Conservation (phyloP, 2,329 filamentous ascomycete genomes). For the Incumbomyces delicatus region DNA sequence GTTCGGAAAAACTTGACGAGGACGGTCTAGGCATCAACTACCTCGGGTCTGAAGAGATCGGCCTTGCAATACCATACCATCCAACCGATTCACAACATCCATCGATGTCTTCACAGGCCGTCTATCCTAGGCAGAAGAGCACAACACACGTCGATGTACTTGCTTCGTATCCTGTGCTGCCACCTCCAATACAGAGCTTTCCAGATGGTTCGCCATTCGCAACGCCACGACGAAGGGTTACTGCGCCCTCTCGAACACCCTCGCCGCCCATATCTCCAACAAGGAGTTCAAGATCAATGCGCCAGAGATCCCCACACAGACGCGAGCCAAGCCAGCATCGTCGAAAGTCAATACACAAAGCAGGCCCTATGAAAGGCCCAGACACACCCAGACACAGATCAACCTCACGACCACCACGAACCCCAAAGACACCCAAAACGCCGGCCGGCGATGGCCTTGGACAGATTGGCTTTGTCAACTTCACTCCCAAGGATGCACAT, state of each 20-base stretch:
- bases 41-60: constrained; percentile 22
- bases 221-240: constrained; percentile 21
- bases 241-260: constrained; percentile 22
- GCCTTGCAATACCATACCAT: constrained; percentile 13
- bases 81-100: background rate
- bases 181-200: constrained; percentile 28
- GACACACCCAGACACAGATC: constrained; percentile 11
- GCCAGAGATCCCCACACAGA: constrained; percentile 20
- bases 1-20: constrained; percentile 5
- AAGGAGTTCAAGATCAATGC: constrained; percentile 24
- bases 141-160: constrained; percentile 10
- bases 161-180: constrained; percentile 32
- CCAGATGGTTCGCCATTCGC: constrained; percentile 28
- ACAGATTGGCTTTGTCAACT: constrained; percentile 64
- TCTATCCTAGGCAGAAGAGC: background rate
- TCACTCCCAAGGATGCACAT: constrained; percentile 67
- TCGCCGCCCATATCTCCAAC: constrained; percentile 32
- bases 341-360: constrained; percentile 31
- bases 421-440: constrained; percentile 22
- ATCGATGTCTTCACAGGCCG: background rate
- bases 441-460: constrained; percentile 17
- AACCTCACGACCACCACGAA: constrained; percentile 15
- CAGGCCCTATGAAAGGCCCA: constrained; percentile 26
- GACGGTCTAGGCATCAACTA: constrained; percentile 15
- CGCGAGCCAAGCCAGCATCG: constrained; percentile 26